Evolutionary conservation across 345 rosid genomes (phyloP).

Genomic region (Cardiospermum halicacabum): DNA sequence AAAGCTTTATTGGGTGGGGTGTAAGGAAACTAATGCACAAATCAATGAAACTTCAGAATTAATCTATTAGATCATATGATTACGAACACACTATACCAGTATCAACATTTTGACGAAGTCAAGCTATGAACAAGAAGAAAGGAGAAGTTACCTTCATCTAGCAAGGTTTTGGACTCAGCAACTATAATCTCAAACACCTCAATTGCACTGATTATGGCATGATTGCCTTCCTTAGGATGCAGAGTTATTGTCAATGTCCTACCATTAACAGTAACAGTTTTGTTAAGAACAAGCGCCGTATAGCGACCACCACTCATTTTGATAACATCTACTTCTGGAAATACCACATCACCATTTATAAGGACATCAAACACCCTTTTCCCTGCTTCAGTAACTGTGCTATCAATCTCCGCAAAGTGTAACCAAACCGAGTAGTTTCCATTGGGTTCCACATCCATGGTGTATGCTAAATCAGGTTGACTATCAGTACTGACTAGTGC

Average conservation of each 20-base stretch:
- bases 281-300: conserved; percentile 76
- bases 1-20: no score
- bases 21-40: no score
- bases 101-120: not conserved
- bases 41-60: no score
- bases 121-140: not conserved
- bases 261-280: conserved; percentile 72
- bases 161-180: conserved; percentile 64
- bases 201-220: conserved; percentile 78
- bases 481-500: conserved; percentile 65
- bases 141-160: conserved; percentile 66
- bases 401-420: conserved; percentile 94
- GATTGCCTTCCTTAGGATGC: conserved; percentile 57
- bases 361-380: conserved; percentile 79
- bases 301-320: conserved; percentile 62
- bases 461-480: conserved; percentile 63
- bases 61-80: no score
- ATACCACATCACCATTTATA: conserved; percentile 57
- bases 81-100: not conserved
- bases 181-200: conserved; percentile 79
- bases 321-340: conserved; percentile 57
- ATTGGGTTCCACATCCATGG: conserved; percentile 87
- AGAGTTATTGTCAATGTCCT: conserved; percentile 68
- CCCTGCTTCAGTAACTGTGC: conserved; percentile 50
- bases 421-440: conserved; percentile 88